Conservation (phyloP, 495 filamentous ascomycete species). For the Clohesyomyces aquaticus region DNA sequence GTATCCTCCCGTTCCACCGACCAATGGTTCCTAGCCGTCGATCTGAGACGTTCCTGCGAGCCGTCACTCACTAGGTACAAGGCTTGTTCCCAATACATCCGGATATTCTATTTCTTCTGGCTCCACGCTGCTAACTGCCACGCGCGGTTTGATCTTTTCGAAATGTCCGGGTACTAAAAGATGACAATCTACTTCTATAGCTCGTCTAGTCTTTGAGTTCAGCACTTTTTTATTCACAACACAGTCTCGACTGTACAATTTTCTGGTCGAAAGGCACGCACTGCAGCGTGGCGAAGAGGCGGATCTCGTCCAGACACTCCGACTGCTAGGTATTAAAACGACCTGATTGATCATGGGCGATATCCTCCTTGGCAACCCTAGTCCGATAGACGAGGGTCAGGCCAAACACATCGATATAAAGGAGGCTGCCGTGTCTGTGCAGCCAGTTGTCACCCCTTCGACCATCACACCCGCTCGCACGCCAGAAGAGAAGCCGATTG, state of each 20-base stretch:
- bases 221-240: conserved; percentile 15
- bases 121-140: conserved; percentile 23
- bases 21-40: conserved; percentile 26
- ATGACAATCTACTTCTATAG: conserved; percentile 37
- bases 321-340: conserved; percentile 22
- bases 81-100: conserved; percentile 40
- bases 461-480: conserved; percentile 22
- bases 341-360: conserved; percentile 26
- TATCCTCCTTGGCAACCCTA: conserved; percentile 25
- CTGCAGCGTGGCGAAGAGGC: conserved; percentile 28
- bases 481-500: conserved; percentile 23
- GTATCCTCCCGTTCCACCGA: conserved; percentile 35
- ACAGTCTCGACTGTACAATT: conserved; percentile 10
- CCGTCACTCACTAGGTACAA: conserved; percentile 37
- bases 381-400: conserved; percentile 21
- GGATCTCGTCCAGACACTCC: conserved; percentile 35
- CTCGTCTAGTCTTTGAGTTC: conserved; percentile 6
- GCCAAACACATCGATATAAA: conserved; percentile 34
- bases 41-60: conserved; percentile 29
- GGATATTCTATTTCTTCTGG: conserved; percentile 35
- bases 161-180: conserved; percentile 33
- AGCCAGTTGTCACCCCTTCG: conserved; percentile 15
- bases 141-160: conserved; percentile 30
- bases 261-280: conserved; percentile 15
- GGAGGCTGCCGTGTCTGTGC: conserved; percentile 21